phyloP scores from a whole-genome alignment of 2,329 filamentous ascomycete genomes.

The Setomelanomma holmii region DNA sequence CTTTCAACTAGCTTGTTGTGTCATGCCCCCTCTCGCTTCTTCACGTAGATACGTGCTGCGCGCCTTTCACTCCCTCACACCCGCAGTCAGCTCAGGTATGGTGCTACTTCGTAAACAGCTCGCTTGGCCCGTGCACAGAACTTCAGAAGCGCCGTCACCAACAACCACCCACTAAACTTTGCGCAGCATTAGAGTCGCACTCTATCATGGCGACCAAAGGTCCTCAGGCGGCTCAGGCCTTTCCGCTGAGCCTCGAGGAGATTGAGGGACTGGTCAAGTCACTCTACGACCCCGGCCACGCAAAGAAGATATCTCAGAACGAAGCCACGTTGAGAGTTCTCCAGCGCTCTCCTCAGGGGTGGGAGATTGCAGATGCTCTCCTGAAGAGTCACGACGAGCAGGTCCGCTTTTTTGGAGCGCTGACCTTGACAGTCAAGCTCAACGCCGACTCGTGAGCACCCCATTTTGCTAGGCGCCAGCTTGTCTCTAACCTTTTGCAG shows the following conservation, averaged over 20 bases:
- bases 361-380: slow-evolving; percentile 82
- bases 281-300: slow-evolving; percentile 57
- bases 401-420: slow-evolving; percentile 88
- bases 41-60: too few species aligned
- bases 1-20: too few species aligned
- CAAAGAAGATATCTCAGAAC: slow-evolving; percentile 58
- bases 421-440: slow-evolving; percentile 93
- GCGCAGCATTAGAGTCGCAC: slow-evolving; percentile 2
- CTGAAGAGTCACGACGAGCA: slow-evolving; percentile 73
- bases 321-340: slow-evolving; percentile 80
- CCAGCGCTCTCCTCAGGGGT: slow-evolving; percentile 81
- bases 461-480: neutral
- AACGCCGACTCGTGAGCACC: slow-evolving; percentile 79
- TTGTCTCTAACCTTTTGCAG: slow-evolving; percentile 21
- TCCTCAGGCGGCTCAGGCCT: slow-evolving; percentile 19
- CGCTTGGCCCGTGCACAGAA: slow-evolving; percentile 3
- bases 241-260: slow-evolving; percentile 41
- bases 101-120: neutral
- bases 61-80: neutral
- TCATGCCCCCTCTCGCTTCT: neutral
- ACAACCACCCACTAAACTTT: neutral
- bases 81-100: neutral
- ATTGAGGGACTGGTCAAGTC: slow-evolving; percentile 57
- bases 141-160: slow-evolving; percentile 1
- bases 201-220: slow-evolving; percentile 33